Conservation (phyloP, 2,329 filamentous ascomycete genomes). For the Xylaria sp. region DNA sequence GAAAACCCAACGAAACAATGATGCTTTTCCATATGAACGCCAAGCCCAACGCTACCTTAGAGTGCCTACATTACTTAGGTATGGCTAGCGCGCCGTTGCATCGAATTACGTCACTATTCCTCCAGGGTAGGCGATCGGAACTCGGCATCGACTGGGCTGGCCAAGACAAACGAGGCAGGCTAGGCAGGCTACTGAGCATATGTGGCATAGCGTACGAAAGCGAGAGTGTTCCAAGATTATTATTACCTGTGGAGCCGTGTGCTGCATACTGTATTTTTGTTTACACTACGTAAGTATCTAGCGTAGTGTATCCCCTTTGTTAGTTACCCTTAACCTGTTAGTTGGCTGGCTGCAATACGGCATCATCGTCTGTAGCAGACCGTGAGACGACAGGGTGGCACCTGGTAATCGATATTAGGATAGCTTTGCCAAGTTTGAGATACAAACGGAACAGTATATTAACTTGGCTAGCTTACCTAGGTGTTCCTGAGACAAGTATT, state of each 20-base stretch:
- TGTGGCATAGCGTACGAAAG: no score
- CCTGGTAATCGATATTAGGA: not conserved
- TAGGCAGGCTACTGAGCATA: no score
- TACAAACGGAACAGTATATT: not conserved
- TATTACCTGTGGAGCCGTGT: not conserved
- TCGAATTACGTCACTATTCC: slow-evolving; percentile 18
- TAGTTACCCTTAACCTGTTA: no score
- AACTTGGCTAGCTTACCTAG: slow-evolving; percentile 1
- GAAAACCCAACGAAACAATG: not conserved
- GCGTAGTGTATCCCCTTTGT: no score
- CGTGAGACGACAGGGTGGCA: not conserved
- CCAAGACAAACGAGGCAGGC: slow-evolving; percentile 1
- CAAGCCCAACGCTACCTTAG: not conserved
- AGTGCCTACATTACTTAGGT: no score
- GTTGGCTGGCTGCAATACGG: slow-evolving; percentile 17
- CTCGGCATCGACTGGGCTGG: slow-evolving; percentile 11
- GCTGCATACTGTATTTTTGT: slow-evolving; percentile 7
- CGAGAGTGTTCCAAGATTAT: slow-evolving; percentile 4
- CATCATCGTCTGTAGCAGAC: slow-evolving; percentile 13
- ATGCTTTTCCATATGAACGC: not conserved
- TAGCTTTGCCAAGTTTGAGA: not conserved
- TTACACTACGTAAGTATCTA: no score
- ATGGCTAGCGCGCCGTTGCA: not conserved
- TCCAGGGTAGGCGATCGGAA: slow-evolving; percentile 13
- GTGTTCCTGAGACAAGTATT: no score